Evolutionary conservation across 176 grass and related monocot genomes (phyloP).

Genomic region (Paspalum vaginatum): DNA sequence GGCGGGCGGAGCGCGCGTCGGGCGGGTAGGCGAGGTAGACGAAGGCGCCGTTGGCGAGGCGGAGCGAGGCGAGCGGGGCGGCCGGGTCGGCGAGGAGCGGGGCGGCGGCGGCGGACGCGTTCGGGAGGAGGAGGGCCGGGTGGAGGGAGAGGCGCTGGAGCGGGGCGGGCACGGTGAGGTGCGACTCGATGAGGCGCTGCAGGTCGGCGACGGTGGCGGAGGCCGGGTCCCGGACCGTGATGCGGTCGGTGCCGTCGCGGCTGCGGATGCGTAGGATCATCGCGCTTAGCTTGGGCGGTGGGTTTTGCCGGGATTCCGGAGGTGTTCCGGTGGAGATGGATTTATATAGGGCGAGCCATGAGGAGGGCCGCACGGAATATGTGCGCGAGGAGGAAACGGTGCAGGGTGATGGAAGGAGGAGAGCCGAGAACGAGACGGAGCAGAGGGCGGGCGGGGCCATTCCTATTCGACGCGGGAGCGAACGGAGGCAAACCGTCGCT

Average conservation of each 20-base stretch:
- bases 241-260: conserved; percentile 77
- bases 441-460: too few relatives aligned
- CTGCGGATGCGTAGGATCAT: conserved; percentile 91
- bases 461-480: too few relatives aligned
- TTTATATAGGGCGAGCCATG: too few relatives aligned
- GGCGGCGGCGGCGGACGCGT: background rate
- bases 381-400: too few relatives aligned
- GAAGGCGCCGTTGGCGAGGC: conserved; percentile 70
- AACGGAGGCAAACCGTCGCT: too few relatives aligned
- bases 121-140: conserved; percentile 58
- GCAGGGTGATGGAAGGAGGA: too few relatives aligned
- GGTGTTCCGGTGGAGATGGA: too few relatives aligned
- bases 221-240: conserved; percentile 56
- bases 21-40: conserved; percentile 65
- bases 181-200: conserved; percentile 59
- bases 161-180: conserved; percentile 57
- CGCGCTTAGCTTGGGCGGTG: conserved; percentile 26
- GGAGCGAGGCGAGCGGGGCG: conserved; percentile 48
- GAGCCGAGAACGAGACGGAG: too few relatives aligned
- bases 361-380: too few relatives aligned
- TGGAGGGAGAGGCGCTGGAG: conserved; percentile 70
- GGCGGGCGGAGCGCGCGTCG: conserved; percentile 33
- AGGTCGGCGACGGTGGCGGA: conserved; percentile 67
- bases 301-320: too few relatives aligned
- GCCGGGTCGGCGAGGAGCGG: conserved; percentile 42